Evolutionary conservation across 805 yeast genomes (phyloP).

Genomic region (Kuraishia floccosa): DNA sequence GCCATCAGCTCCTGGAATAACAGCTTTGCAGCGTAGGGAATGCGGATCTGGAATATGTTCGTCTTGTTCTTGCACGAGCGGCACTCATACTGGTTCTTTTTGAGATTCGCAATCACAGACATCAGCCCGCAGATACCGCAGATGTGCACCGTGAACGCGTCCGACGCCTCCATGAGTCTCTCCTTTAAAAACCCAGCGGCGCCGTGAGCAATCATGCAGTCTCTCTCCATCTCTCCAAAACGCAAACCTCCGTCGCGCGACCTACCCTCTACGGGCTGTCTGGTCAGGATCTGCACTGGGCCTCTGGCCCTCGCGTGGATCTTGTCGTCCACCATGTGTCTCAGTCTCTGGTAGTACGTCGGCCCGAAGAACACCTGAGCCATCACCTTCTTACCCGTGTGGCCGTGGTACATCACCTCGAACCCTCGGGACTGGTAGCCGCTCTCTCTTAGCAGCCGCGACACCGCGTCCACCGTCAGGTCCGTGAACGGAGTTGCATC

Average conservation of each 20-base stretch:
- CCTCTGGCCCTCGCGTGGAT: constrained; percentile 99
- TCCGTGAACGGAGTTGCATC: constrained; percentile 99
- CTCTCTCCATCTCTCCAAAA: constrained; percentile 99
- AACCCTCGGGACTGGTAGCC: constrained; percentile 98
- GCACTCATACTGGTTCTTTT: constrained; percentile 97
- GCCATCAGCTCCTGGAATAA: constrained; percentile 99
- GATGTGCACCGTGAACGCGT: constrained; percentile 95
- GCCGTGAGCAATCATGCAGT: constrained; percentile 99
- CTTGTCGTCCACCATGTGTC: constrained; percentile 99
- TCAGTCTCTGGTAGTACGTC: constrained; percentile 94
- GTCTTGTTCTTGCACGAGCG: constrained; percentile 98
- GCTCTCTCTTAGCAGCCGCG: constrained; percentile 83
- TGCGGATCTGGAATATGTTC: constrained; percentile 92
- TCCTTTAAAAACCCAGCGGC: constrained; percentile 98
- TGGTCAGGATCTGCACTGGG: constrained; percentile 92
- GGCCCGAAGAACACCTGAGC: constrained; percentile 99
- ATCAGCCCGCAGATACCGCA: constrained; percentile 98
- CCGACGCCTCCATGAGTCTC: constrained; percentile 97
- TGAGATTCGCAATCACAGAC: constrained; percentile 95
- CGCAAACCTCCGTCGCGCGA: constrained; percentile 98
- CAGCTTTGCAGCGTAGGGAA: constrained; percentile 97
- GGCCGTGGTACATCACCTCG: constrained; percentile 98
- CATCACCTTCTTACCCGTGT: constrained; percentile 95
- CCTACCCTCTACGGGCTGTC: constrained; percentile 99
- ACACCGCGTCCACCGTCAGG: constrained; percentile 95